Evolutionary conservation across 1,284 basidiomycete species (phyloP), one percentile per base, ranked within the genome.

Genomic region (Cutaneotrichosporon sp.): DNA sequence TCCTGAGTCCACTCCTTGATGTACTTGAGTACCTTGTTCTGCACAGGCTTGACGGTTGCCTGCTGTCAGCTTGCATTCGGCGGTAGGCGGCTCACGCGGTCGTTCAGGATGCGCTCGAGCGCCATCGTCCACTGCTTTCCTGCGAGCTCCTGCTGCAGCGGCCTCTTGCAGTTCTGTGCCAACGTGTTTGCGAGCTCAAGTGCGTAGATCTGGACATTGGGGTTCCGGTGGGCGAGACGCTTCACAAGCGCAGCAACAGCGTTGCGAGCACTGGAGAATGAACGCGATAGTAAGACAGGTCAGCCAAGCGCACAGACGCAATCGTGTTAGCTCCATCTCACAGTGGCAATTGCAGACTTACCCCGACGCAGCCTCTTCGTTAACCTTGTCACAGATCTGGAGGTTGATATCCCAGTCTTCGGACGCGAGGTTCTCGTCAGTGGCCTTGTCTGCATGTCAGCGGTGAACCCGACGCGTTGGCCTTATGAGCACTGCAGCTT

Each of bases 381-480:
- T 84, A 5, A 99, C 92, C 82, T 97, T 97, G 82, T 99, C 97
- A 76, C 94, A 97, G n/a, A 99, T 82, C 73, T 92, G 92, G 59
- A 98, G 81, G 68, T 97, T 93, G 65, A 94, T 83, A 79, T 95
- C 93, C 96, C 96, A 99, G 80, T 97, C 92, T 82, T 97, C 96
- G 64, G 86, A 85, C 1, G 94, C 95, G 62, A 95, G 84, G 79
- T 92, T 93, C 85, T 97, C 95, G 78, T 95, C 92, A 18, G 95
- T 97, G 32, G 95, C 91, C 82, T 96, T 94, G 73, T 81, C 91
- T 96, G 80, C 38, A 52, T n/a, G 65, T 60, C 49, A 56, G 58
- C 38, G 40, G 31, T 5, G 18, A 46, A 42, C 40, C 14, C 5
- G 40, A 13, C 14, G 7, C 26, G 9, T n/a, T 8, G 9, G 14